Conservation (phyloP, 2,329 filamentous ascomycete species). For the Fusarium bulbicola region DNA sequence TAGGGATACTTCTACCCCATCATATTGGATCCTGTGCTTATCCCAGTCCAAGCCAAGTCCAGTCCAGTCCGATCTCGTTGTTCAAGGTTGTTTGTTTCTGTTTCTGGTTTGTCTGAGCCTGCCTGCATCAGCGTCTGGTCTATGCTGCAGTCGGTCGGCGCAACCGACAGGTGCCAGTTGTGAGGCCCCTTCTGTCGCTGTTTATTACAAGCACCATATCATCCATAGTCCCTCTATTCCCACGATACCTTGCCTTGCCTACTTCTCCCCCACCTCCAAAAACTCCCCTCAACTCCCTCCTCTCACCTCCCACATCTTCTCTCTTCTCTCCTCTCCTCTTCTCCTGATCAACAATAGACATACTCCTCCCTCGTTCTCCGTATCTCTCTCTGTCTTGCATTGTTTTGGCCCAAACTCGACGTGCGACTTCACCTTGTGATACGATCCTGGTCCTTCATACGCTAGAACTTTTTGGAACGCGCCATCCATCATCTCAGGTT, state of each 20-base stretch:
- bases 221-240: slow-evolving; percentile 21
- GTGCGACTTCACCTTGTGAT: slow-evolving; percentile 34
- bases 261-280: slow-evolving; percentile 29
- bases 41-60: slow-evolving; percentile 32
- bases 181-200: slow-evolving; percentile 33
- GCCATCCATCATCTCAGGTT: slow-evolving; percentile 16
- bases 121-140: slow-evolving; percentile 8
- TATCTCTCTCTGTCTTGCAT: slow-evolving; percentile 15
- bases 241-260: slow-evolving; percentile 14
- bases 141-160: slow-evolving; percentile 29
- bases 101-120: slow-evolving; percentile 15
- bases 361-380: slow-evolving; percentile 10
- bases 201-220: slow-evolving; percentile 24
- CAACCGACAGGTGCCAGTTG: slow-evolving; percentile 33
- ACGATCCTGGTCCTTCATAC: slow-evolving; percentile 23
- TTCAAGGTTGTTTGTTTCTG: slow-evolving; percentile 19
- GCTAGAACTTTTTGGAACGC: slow-evolving; percentile 26
- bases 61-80: slow-evolving; percentile 32
- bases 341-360: slow-evolving; percentile 16
- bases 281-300: slow-evolving; percentile 18
- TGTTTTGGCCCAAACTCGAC: slow-evolving; percentile 19
- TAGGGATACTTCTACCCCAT: slow-evolving; percentile 36
- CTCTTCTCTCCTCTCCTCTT: slow-evolving; percentile 23
- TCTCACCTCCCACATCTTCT: slow-evolving; percentile 17
- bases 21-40: slow-evolving; percentile 37